Evolutionary conservation across 306 rosid genomes (phyloP).

Genomic region (Lathyrus sativus): DNA sequence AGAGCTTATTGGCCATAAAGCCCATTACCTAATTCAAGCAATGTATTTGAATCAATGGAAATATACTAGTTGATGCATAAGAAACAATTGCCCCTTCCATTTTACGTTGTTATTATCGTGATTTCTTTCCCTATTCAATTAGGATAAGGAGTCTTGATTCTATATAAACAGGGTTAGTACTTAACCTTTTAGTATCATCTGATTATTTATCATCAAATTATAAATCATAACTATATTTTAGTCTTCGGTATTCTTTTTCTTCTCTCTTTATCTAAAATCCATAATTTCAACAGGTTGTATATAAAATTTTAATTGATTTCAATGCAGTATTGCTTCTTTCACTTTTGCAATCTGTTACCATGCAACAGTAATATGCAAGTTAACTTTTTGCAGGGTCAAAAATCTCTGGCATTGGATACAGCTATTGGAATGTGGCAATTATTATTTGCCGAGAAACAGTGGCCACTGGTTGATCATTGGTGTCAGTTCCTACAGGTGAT

Average conservation of each 20-base stretch:
- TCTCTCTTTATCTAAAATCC: not conserved
- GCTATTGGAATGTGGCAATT: constrained; percentile 99
- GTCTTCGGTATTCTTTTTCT: not conserved
- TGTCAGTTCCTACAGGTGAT: constrained; percentile 95
- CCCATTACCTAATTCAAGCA: constrained; percentile 6
- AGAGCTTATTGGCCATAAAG: not conserved
- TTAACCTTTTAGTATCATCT: not conserved
- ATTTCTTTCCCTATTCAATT: not conserved
- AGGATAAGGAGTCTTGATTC: not conserved
- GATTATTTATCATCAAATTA: not conserved
- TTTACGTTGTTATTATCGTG: not conserved
- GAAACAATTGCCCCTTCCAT: not conserved
- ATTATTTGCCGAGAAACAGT: constrained; percentile 94
- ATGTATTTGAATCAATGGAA: not conserved
- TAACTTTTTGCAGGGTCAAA: constrained; percentile 79
- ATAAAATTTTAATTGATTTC: constrained; percentile 1
- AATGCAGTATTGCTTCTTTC: constrained; percentile 2
- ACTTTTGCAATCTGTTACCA: not conserved
- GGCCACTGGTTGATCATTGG: constrained; percentile 98
- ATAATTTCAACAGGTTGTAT: not conserved
- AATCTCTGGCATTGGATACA: constrained; percentile 96
- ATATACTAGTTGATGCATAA: not conserved
- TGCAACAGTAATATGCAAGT: constrained; percentile 2
- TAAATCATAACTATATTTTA: not conserved
- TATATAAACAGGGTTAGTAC: not conserved